These are phyloP conservation scores for Neoscytalidium dimidiatum DNA, from an alignment of 2,329 filamentous ascomycete species.

Conservation along the genomic window DNA sequence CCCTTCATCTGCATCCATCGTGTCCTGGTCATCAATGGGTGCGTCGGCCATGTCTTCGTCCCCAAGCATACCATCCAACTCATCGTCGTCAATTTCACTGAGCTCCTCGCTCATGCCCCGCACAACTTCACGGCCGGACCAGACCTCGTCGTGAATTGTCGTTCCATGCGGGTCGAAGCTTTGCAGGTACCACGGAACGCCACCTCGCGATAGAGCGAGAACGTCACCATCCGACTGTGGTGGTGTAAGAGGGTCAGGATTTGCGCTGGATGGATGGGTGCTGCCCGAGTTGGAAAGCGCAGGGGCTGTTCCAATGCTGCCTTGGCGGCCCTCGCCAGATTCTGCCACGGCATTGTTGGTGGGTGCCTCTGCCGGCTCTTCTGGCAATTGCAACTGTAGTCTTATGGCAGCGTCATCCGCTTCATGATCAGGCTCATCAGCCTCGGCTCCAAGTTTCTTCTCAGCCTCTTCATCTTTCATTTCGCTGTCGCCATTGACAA, in stretches of 20 bases:
- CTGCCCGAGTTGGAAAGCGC: slow-evolving; percentile 29
- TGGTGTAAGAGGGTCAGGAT: slow-evolving; percentile 62
- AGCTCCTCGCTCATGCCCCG: slow-evolving; percentile 80
- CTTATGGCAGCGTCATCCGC: slow-evolving; percentile 12
- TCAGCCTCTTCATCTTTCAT: slow-evolving; percentile 48
- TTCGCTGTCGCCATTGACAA: slow-evolving; percentile 11
- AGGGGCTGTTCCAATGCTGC: slow-evolving; percentile 23
- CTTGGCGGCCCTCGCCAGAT: slow-evolving; percentile 30
- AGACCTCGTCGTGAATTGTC: slow-evolving; percentile 72
- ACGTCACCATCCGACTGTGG: slow-evolving; percentile 59
- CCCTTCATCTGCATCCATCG: slow-evolving; percentile 25
- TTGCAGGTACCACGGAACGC: slow-evolving; percentile 85
- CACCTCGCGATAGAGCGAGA: slow-evolving; percentile 59
- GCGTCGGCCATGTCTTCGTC: slow-evolving; percentile 32
- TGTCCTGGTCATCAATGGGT: slow-evolving; percentile 26
- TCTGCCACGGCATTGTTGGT: not conserved
- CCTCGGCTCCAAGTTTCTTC: slow-evolving; percentile 42
- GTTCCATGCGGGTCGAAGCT: slow-evolving; percentile 79
- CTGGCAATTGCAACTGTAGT: slow-evolving; percentile 1
- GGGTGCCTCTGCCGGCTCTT: slow-evolving; percentile 1
- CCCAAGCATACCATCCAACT: slow-evolving; percentile 63
- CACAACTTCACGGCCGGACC: slow-evolving; percentile 71
- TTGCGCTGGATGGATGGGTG: slow-evolving; percentile 44
- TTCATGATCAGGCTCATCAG: slow-evolving; percentile 39
- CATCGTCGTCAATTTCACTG: slow-evolving; percentile 89